These are phyloP conservation scores for Phtheirospermum japonicum DNA, from an alignment of 257 asterid species.

Conservation along the genomic window DNA sequence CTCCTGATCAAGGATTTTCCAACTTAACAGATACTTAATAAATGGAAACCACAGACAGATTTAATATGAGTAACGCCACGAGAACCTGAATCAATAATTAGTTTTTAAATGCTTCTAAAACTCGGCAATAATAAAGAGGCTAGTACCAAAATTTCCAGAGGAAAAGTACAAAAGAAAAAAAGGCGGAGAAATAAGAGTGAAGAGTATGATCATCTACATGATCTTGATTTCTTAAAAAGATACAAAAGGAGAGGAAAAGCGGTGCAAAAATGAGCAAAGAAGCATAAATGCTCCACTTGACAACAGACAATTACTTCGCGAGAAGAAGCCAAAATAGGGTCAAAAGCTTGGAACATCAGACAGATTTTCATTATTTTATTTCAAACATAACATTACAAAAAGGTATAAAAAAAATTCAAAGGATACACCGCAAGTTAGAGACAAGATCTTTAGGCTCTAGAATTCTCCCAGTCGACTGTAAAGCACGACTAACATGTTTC, in stretches of 20 bases:
- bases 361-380: too few species aligned
- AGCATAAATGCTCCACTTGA: too few species aligned
- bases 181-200: background rate
- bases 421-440: slow-evolving; percentile 95
- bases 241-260: background rate
- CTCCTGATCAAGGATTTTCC: slow-evolving; percentile 42
- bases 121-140: slow-evolving; percentile 1
- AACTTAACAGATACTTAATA: slow-evolving; percentile 15
- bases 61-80: slow-evolving; percentile 2
- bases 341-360: background rate
- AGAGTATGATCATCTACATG: background rate
- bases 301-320: too few species aligned
- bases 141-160: background rate
- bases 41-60: background rate
- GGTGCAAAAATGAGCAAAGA: background rate
- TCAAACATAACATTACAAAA: too few species aligned
- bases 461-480: slow-evolving; percentile 89
- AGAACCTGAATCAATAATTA: slow-evolving; percentile 3
- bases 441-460: slow-evolving; percentile 97
- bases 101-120: background rate
- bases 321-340: background rate
- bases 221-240: slow-evolving; percentile 9
- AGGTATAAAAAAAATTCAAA: slow-evolving; percentile 27
- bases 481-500: slow-evolving; percentile 92
- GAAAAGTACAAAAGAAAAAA: background rate